These are phyloP conservation scores for Penicillium polonicum DNA, from an alignment of 2,329 filamentous ascomycete species.

Conservation along the genomic window DNA sequence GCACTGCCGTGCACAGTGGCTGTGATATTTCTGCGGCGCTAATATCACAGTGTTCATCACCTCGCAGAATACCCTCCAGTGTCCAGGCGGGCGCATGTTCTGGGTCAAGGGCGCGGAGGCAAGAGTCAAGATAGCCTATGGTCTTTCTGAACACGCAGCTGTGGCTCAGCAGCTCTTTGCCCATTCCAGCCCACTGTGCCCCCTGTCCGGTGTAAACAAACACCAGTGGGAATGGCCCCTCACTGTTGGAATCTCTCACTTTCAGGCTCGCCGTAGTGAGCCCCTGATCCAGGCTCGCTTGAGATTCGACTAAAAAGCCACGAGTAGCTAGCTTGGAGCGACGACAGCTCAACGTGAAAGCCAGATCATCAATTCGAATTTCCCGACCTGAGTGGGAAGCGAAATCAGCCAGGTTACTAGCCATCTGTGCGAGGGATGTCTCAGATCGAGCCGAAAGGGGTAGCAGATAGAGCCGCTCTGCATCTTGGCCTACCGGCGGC, in stretches of 20 bases:
- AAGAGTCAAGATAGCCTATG: neutral
- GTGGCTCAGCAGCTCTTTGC: neutral
- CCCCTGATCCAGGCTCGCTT: neutral
- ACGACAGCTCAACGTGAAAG: neutral
- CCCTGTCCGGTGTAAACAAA: slow-evolving; percentile 32
- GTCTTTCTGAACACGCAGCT: neutral
- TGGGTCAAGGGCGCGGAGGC: neutral
- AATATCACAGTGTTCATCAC: neutral
- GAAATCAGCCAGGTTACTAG: neutral
- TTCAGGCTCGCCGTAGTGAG: neutral
- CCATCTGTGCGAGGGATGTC: neutral
- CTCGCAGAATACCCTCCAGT: neutral
- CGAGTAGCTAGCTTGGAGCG: neutral
- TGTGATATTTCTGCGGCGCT: neutral
- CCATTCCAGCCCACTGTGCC: slow-evolving; percentile 20
- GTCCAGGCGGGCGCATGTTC: neutral
- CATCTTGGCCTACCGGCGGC: neutral
- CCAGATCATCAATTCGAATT: neutral
- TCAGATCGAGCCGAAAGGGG: neutral
- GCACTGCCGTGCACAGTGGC: slow-evolving; percentile 8
- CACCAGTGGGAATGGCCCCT: neutral
- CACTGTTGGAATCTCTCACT: neutral
- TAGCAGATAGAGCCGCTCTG: neutral
- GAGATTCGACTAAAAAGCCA: neutral
- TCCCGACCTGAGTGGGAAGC: neutral